phyloP scores from a whole-genome alignment of 768 basidiomycete species.

The Amanita fuliginea region DNA sequence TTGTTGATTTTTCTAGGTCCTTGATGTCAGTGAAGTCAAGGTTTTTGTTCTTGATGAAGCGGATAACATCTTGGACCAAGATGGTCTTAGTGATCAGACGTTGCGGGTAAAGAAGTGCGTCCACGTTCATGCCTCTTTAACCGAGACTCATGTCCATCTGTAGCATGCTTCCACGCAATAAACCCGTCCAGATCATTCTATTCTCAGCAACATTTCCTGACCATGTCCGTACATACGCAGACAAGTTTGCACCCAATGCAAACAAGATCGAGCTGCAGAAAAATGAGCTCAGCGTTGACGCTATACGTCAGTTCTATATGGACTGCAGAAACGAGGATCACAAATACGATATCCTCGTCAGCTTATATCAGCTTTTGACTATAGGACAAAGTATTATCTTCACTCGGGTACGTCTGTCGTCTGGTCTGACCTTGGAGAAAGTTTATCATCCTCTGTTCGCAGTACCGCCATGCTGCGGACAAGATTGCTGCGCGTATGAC shows the following conservation, averaged over 20 bases:
- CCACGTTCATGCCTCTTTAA: neutral
- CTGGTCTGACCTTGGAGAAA: neutral
- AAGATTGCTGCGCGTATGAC: constrained; percentile 85
- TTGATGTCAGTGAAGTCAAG: constrained; percentile 74
- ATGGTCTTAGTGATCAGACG: constrained; percentile 90
- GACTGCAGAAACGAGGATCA: constrained; percentile 86
- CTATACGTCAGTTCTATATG: constrained; percentile 96
- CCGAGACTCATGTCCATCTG: neutral
- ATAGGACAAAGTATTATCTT: constrained; percentile 99
- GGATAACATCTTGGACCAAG: constrained; percentile 97
- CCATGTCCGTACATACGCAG: constrained; percentile 83
- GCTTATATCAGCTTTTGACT: constrained; percentile 80
- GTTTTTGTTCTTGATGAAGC: constrained; percentile 97
- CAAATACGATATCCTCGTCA: constrained; percentile 93
- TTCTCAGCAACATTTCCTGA: constrained; percentile 99
- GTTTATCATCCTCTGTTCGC: constrained; percentile 5
- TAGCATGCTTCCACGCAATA: constrained; percentile 46
- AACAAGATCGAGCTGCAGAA: constrained; percentile 95
- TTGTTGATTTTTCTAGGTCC: constrained; percentile 24
- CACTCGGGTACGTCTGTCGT: constrained; percentile 55
- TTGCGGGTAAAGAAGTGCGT: constrained; percentile 86
- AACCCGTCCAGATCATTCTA: constrained; percentile 73
- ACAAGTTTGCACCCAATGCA: constrained; percentile 84
- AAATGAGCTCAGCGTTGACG: constrained; percentile 89
- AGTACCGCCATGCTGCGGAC: constrained; percentile 91